Evolutionary conservation across 495 filamentous ascomycete species (phyloP).

Genomic region (Emericellopsis terricola): DNA sequence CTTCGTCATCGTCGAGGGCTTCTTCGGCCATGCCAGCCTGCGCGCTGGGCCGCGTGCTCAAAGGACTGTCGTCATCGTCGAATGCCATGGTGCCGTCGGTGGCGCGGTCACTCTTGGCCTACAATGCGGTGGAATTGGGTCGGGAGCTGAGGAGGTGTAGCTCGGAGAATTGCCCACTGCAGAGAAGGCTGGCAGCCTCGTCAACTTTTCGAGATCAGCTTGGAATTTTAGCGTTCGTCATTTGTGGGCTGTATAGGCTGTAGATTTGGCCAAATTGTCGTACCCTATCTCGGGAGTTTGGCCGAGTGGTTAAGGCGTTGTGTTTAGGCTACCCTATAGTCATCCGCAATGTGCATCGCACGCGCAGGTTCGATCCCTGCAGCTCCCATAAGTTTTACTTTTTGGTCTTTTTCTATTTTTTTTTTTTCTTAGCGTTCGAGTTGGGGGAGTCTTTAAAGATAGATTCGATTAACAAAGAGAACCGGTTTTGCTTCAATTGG

Average conservation of each 20-base stretch:
- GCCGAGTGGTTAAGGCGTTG: constrained; percentile 35
- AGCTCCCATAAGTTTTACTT: constrained; percentile 15
- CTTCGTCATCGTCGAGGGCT: constrained; percentile 57
- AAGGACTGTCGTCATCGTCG: constrained; percentile 25
- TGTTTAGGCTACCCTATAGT: constrained; percentile 26
- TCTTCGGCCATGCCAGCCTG: constrained; percentile 12
- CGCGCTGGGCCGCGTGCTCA: constrained; percentile 5
- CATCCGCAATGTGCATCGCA: constrained; percentile 4
- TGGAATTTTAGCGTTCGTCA: too few species aligned
- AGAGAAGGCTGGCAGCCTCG: too few species aligned
- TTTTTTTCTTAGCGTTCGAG: too few species aligned
- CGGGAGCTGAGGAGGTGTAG: too few species aligned
- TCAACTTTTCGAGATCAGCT: too few species aligned
- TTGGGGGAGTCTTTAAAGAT: too few species aligned
- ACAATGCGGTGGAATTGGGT: too few species aligned
- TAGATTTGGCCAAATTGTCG: neutral
- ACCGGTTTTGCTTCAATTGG: too few species aligned
- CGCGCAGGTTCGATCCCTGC: constrained; percentile 27
- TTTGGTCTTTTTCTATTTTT: constrained; percentile 1
- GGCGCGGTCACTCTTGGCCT: too few species aligned
- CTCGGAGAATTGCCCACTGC: too few species aligned
- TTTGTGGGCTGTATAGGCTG: neutral
- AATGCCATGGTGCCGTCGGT: constrained; percentile 16
- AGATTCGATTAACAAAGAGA: too few species aligned
- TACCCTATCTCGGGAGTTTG: constrained; percentile 13